phyloP scores from a whole-genome alignment of 1,284 basidiomycete species.

The Termitomyces sp. region DNA sequence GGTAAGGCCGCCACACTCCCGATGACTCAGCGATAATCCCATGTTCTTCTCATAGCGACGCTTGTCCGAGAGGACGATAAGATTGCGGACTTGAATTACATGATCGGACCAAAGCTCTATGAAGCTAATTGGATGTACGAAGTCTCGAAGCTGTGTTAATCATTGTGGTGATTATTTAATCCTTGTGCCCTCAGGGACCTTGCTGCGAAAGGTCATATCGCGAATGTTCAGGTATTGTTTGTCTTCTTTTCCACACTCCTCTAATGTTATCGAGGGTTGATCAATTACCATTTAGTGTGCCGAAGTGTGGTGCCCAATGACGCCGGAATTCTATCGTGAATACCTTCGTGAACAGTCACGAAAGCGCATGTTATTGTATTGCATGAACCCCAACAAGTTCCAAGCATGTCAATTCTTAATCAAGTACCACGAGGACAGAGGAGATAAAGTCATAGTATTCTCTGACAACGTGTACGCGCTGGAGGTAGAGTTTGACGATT shows the following conservation, averaged over 20 bases:
- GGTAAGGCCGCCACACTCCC: conserved; percentile 42
- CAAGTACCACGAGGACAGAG: conserved; percentile 95
- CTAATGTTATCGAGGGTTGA: conserved; percentile 1
- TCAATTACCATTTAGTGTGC: conserved; percentile 63
- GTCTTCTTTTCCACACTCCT: not conserved
- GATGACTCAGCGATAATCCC: not conserved
- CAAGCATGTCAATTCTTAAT: conserved; percentile 99
- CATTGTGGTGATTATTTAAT: conserved; percentile 4
- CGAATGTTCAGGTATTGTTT: conserved; percentile 86
- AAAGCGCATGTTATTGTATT: conserved; percentile 95
- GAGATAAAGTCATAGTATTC: conserved; percentile 99
- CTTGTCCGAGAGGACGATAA: conserved; percentile 99
- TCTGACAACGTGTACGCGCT: conserved; percentile 98
- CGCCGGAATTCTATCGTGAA: conserved; percentile 99
- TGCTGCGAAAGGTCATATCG: conserved; percentile 98
- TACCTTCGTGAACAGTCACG: conserved; percentile 91
- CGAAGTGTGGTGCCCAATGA: conserved; percentile 99
- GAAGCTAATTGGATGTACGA: conserved; percentile 98
- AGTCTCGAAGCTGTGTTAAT: conserved; percentile 7
- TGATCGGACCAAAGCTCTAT: conserved; percentile 99
- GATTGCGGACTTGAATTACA: conserved; percentile 97
- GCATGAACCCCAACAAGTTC: conserved; percentile 99
- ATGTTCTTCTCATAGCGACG: conserved; percentile 56
- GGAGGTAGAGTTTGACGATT: conserved; percentile 58
- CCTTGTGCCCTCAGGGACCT: conserved; percentile 57